Base-by-base conservation (phyloP, 139 green algal species). In the Gonium pectorale region DNA sequence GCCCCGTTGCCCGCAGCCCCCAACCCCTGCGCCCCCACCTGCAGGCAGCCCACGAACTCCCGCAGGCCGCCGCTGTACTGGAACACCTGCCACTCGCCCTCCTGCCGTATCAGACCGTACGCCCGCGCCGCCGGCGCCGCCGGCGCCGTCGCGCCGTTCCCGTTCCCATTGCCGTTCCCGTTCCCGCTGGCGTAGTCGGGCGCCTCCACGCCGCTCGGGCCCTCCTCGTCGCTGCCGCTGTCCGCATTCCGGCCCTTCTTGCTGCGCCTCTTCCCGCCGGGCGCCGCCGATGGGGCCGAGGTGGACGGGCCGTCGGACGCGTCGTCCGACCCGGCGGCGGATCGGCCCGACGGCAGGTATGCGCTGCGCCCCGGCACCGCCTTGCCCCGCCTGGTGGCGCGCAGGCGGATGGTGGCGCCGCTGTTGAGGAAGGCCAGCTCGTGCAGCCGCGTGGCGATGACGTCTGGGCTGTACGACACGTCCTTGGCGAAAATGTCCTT, bases 401-500 rank as follows among this genome's bases (percentile, higher is more conserved):
- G n/a, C n/a, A 86, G 54, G 26, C 78, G 67, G 59, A 90, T 87
- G 64, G 90, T 95, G 46, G 92, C 96, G 19, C 51, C 59, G 74
- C 67, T 86, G 93, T 99, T 99, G 8, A 99, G 92, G 91, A 99
- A 99, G 8, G 97, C 97, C 27, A 99, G 90, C 91, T 99, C 97
- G 6, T 95, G 90, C 69, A 99, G 89, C 27, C 97, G 93, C 1
- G 90, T 85, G 21, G 83, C 86, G 59, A 99, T 95, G 40, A 91
- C 97, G 60, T 97, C 91, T 0, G 91, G 87, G 71, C 98, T 94
- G 90, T 97, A 97, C 0, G 41, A 81, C n/a, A 91, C 87, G 0
- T 88, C 88, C 7, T 81, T 56, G 9, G 88, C 88, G 75, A 98
- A 98, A 56, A 98, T 95, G 9, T 64, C 56, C 7, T 85, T 59